Percentiles rank a stretch among this genome's conserved stretches.
Evolutionary conservation across 2,329 filamentous ascomycete species (phyloP).

Genomic region (Fusarium xylarioides): DNA sequence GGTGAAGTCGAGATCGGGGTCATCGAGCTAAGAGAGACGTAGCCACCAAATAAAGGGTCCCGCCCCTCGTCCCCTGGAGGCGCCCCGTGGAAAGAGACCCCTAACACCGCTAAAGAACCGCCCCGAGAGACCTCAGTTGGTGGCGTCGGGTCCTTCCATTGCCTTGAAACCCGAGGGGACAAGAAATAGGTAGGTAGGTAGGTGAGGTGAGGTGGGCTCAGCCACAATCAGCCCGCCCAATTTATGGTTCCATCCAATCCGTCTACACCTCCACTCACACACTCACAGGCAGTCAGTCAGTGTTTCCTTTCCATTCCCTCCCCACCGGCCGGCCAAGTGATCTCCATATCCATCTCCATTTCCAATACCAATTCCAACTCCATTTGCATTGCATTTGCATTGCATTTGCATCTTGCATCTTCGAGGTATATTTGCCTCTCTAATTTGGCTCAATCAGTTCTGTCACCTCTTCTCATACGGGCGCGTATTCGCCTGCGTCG

Average conservation of each 20-base stretch:
- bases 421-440: background rate
- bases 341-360: slow-evolving; percentile 25
- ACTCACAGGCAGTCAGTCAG: background rate
- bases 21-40: background rate
- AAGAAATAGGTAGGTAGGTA: background rate
- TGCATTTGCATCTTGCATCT: background rate
- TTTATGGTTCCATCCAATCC: slow-evolving; percentile 17
- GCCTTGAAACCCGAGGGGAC: slow-evolving; percentile 15
- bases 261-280: background rate
- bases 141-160: background rate
- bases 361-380: slow-evolving; percentile 2
- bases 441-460: background rate
- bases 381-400: slow-evolving; percentile 5
- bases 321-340: slow-evolving; percentile 22
- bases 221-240: slow-evolving; percentile 37
- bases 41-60: slow-evolving; percentile 10
- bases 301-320: slow-evolving; percentile 25
- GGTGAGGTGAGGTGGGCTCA: slow-evolving; percentile 4
- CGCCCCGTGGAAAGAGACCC: slow-evolving; percentile 14
- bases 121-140: slow-evolving; percentile 1
- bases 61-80: background rate
- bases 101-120: slow-evolving; percentile 16
- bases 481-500: slow-evolving; percentile 1
- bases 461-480: slow-evolving; percentile 1
- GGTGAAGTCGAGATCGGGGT: background rate